Percentiles rank a stretch among this genome's conserved stretches.
These are phyloP conservation scores for Rhodomyrtus psidioides DNA, from an alignment of 441 rosid species.

Conservation along the genomic window DNA sequence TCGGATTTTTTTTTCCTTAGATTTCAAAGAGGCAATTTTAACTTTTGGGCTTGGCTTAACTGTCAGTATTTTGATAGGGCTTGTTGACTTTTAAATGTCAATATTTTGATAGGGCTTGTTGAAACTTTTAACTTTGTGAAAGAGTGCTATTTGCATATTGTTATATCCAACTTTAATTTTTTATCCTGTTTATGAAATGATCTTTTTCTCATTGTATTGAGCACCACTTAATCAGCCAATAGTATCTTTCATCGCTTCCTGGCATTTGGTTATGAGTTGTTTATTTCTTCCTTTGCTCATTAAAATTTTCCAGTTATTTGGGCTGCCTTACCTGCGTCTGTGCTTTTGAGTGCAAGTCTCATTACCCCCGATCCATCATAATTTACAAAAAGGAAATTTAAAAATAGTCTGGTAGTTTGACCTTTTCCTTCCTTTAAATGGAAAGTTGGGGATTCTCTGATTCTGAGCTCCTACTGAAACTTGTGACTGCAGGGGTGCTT, in stretches of 20 bases:
- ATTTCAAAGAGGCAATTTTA: not conserved
- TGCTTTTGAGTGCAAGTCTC: not conserved
- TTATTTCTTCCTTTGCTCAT: not conserved
- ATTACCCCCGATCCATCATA: not conserved
- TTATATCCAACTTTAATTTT: not conserved
- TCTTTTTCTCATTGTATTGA: not conserved
- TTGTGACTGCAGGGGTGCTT: slow-evolving; percentile 63
- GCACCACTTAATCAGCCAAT: not conserved
- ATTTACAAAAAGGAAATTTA: not conserved
- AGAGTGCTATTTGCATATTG: not conserved
- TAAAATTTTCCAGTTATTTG: not conserved
- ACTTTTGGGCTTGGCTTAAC: not conserved
- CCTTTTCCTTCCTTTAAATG: not conserved
- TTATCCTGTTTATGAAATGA: not conserved
- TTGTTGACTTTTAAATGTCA: not conserved
- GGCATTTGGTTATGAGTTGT: not conserved
- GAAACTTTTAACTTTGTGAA: not conserved
- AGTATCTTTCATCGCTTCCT: not conserved
- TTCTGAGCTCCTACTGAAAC: slow-evolving; percentile 2
- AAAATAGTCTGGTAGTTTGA: slow-evolving; percentile 8
- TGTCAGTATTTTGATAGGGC: not conserved
- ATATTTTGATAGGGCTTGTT: not conserved
- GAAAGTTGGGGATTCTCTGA: not conserved
- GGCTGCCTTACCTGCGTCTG: not conserved
- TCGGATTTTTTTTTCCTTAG: not conserved